Base-by-base conservation (phyloP, 225 moss, liverwort and hornwort species). In the Thuidium tamariscinum region DNA sequence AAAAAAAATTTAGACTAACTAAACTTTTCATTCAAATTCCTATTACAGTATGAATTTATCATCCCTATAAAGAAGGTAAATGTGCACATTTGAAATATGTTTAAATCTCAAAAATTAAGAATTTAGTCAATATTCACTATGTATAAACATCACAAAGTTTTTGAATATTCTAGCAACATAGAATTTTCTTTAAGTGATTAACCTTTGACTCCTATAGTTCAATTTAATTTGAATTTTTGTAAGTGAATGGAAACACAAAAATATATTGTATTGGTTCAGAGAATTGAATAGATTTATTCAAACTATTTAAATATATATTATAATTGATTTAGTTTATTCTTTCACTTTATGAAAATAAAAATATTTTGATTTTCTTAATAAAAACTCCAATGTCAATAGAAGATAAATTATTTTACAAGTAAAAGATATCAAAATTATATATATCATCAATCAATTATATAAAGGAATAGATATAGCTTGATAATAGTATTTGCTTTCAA, bases 221-320 rank as follows among this genome's bases (percentile, higher is more conserved):
- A 16, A 44, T 44, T 15, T 71, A 16, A 8, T 27, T 27, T 44
- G 9, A 44, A 16, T 3, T 27, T 27, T 27, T 27, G 26, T 44
- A 0, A 0, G 0, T 42, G 5, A 27, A 42, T 16, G 1, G 9
- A 26, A 27, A 27, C 0, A 27, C 1, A 27, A 8, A 1, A 44
- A 44, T 44, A 5, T 42, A 9, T n/a, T 27, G 27, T 2, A 26
- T 44, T n/a, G n/a, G n/a, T n/a, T n/a, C n/a, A n/a, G n/a, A n/a
- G n/a, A n/a, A n/a, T n/a, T n/a, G n/a, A n/a, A n/a, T n/a, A n/a
- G 19, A 67, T 67, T 67, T 7, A 11, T 36, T 66, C 3, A 23
- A 68, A 41, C 23, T 4, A 41, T 21, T 22, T 11, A 2, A 21
- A 37, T 11, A 37, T 12, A 3, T 11, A 36, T 65, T 19, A 66